phyloP scores from a whole-genome alignment of 78 protist species.

The Pigoraptor vietnamica region DNA sequence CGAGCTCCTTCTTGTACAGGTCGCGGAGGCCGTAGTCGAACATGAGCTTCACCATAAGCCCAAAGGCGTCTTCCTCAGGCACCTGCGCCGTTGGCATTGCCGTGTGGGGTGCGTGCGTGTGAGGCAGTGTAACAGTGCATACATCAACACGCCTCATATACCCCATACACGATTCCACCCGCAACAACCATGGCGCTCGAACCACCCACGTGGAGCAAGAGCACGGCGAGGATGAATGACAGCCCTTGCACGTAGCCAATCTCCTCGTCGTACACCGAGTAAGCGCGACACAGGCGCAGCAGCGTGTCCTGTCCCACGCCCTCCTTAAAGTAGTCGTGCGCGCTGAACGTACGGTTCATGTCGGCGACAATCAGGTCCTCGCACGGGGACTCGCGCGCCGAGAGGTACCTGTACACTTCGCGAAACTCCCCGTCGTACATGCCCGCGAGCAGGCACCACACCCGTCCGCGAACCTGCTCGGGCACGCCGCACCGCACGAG shows the following conservation, averaged over 20 bases:
- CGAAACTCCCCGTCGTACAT: background rate
- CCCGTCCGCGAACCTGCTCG: background rate
- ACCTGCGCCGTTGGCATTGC: background rate
- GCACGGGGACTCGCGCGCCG: background rate
- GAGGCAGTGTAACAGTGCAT: no score
- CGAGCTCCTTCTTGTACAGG: background rate
- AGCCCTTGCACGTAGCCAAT: constrained; percentile 5
- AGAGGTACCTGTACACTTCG: background rate
- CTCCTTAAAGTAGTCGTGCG: background rate
- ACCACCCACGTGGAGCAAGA: background rate
- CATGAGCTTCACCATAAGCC: background rate
- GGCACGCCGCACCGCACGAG: background rate
- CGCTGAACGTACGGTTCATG: background rate
- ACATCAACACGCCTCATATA: no score
- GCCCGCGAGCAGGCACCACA: background rate
- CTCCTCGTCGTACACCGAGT: background rate
- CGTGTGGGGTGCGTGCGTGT: no score
- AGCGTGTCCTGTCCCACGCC: background rate
- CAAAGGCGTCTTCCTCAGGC: constrained; percentile 63
- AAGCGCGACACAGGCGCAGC: background rate
- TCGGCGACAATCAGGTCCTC: background rate
- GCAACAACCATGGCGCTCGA: background rate
- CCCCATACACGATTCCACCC: background rate
- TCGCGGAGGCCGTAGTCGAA: background rate
- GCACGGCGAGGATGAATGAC: background rate